Evolutionary conservation across 257 asterid species (phyloP), one percentile per base, ranked within the genome.

Genomic region (Ballota nigra): DNA sequence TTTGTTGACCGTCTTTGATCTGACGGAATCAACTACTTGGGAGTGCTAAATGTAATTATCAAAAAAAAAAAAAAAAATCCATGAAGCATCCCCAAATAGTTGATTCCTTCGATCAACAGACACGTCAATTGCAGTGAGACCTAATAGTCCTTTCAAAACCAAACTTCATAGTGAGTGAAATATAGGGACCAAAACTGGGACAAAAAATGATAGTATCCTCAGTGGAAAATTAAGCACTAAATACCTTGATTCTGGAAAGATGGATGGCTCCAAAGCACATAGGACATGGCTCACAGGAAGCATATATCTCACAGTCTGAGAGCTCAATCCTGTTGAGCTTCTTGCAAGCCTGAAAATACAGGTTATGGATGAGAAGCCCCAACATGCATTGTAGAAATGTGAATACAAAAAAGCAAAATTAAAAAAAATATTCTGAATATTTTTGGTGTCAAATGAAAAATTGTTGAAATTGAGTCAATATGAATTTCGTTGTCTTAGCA

Each of bases 181-280:
- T 13, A 43, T 43, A 19, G 52, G 52, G 18, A 43, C 52, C 18
- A 43, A 43, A 43, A 43, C 2, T 43, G 51, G 16, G 51, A 41
- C 18, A 6, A 41, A 41, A 12, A 41, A 41, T 41, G 0, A 41
- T 41, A 41, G 2, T 40, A 40, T 1, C 51, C 13, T 16, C n/a
- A 69, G 33, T 22, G 52, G 49, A 33, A 52, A 43, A 19, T 20
- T 24, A 49, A 72, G 24, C 34, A 38, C 6, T 28, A 19, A 19
- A 7, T 43, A 87, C 98, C 98, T 89, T 95, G 75, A 92, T 67
- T 84, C 97, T 83, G n/a, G 98, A 95, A 67, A 95, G 97, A 81
- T 92, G 98, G 85, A 95, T 92, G 31, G 99, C 98, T 20, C 98
- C 98, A 66, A 95, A 92, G 85, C 99, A 95, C 98, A 92, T 92